Base-by-base conservation (phyloP, 441 rosid genomes). In the Corymbia citriodora region DNA sequence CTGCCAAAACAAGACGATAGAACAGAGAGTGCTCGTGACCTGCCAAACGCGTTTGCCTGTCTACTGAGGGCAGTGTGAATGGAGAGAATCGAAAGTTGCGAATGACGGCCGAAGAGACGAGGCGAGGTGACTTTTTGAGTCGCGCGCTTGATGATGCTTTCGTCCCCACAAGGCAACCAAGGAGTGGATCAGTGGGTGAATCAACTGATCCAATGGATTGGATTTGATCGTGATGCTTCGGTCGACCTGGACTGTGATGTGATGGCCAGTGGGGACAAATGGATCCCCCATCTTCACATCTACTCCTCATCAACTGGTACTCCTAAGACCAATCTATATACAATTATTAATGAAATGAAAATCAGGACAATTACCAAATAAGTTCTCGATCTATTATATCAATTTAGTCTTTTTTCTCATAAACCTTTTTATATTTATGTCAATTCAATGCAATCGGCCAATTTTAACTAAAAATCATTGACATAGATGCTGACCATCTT, bases 401-500 rank as follows among this genome's bases (percentile, higher is more conserved):
- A 25, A 59, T 59, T 59, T 25, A 10, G 10, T 59, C 1, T 6
- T 6, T 33, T 33, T 33, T 33, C 33, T 59, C 7, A 2, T 10
- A 0, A 57, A 10, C 6, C 5, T 59, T 25, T 59, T 59, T 25
- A 7, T 0, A 59, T 59, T 25, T 25, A 9, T 59, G n/a, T 0
- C n/a, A 59, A 59, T 29, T 2, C n/a, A 59, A 40, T 59, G 13
- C 65, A 25, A 4, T 14, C 25, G 10, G n/a, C 23, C 29, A 59
- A 59, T 23, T 59, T 59, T 59, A 14, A 57, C 25, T 1, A 1
- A 17, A 59, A 59, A 59, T 17, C 3, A 0, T 17, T 59, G n/a
- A 25, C 0, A 59, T 59, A 10, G 10, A 59, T 0, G 25, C 7
- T 0, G 0, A 3, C 7, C 0, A 0, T 59, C 7, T 1, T 4